Conservation (phyloP, 1,284 basidiomycete species). For the Apiotrichum mycotoxinovorans region DNA sequence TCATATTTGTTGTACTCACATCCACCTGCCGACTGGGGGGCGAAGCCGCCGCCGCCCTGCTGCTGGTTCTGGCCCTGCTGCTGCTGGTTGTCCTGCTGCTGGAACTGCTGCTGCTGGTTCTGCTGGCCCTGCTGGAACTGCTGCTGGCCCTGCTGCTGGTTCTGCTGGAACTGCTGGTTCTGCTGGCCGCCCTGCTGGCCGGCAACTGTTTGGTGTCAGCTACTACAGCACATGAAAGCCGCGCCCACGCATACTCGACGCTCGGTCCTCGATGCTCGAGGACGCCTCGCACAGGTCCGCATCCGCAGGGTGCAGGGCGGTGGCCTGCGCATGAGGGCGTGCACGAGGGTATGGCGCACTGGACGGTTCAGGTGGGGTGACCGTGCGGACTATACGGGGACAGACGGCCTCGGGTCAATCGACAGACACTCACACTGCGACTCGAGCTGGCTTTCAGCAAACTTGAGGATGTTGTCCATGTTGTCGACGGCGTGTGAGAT, state of each 20-base stretch:
- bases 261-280: too few relatives aligned
- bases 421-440: constrained; percentile 21
- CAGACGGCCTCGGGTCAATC: constrained; percentile 7
- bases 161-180: constrained; percentile 1
- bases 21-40: not conserved
- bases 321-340: too few relatives aligned
- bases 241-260: too few relatives aligned
- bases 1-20: constrained; percentile 6
- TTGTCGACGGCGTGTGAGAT: too few relatives aligned
- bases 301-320: too few relatives aligned
- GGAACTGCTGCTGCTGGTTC: constrained; percentile 13
- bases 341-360: constrained; percentile 1
- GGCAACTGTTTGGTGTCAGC: not conserved
- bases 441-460: constrained; percentile 28
- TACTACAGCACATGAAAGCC: too few relatives aligned
- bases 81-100: constrained; percentile 9
- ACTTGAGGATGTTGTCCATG: constrained; percentile 38
- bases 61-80: constrained; percentile 11
- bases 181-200: not conserved
- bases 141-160: constrained; percentile 1
- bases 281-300: too few relatives aligned
- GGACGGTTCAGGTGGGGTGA: constrained; percentile 8
- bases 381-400: constrained; percentile 8
- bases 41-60: constrained; percentile 5
- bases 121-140: constrained; percentile 6